Evolutionary conservation across 176 grass and related monocot genomes (phyloP).

Genomic region (Bothriochloa decipiens): DNA sequence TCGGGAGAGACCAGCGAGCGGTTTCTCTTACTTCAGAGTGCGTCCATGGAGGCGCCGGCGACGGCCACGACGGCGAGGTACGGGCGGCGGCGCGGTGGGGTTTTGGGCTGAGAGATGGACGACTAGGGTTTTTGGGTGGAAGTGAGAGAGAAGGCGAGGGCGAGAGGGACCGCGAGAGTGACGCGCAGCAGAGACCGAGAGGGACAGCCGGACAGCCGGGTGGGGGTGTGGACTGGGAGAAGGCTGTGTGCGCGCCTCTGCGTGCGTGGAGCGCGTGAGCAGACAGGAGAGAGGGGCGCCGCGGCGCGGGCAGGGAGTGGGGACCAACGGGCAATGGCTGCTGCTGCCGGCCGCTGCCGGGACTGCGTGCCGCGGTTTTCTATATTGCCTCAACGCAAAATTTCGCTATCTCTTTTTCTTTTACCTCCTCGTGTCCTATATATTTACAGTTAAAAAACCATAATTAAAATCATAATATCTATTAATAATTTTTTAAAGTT

Average conservation of each 20-base stretch:
- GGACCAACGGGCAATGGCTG: not conserved
- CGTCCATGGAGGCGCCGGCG: conserved; percentile 37
- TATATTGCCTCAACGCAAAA: no score
- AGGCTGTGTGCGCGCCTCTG: conserved; percentile 18
- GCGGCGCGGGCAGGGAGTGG: not conserved
- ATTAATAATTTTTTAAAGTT: no score
- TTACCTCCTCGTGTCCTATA: no score
- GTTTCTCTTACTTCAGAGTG: conserved; percentile 3
- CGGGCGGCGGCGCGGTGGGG: conserved; percentile 27
- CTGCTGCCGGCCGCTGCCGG: not conserved
- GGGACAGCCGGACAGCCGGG: not conserved
- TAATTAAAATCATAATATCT: no score
- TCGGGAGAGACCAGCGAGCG: not conserved
- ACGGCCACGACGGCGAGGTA: not conserved
- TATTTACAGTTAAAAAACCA: no score
- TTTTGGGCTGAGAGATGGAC: conserved; percentile 25
- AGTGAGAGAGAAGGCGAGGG: not conserved
- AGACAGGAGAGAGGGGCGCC: not conserved
- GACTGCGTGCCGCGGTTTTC: not conserved
- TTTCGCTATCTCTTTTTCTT: no score
- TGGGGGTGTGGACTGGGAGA: not conserved
- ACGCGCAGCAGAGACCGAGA: not conserved
- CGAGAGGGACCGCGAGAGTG: not conserved
- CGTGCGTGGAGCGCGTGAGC: conserved; percentile 49
- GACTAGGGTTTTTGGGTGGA: conserved; percentile 61